Base-by-base conservation (phyloP, 1,139 yeast species). In the Yamadazyma oceani region DNA sequence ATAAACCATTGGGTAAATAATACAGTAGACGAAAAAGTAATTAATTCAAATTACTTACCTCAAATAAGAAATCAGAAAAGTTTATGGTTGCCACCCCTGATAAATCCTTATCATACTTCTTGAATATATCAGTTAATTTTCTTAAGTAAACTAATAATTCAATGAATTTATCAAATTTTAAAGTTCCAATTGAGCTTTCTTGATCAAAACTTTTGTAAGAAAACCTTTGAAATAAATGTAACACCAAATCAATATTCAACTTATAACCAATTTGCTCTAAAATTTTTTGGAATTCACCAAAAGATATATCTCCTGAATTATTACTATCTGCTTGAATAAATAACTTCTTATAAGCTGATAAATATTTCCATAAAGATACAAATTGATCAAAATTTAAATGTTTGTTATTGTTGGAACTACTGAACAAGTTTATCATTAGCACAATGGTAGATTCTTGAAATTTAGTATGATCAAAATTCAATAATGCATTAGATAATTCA, bases 161-260 rank as follows among this genome's bases (percentile, higher is more conserved):
- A 31, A 87, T 89, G 60, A 87, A 87, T 57, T 81, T 75, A 59
- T 88, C 96, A 58, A 87, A 88, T 45, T 85, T 81, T 57, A 87
- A 68, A 46, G 77, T 82, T 16, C 81, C 82, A 46, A 75, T 64
- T 5, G 57, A 44, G 14, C 58, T 56, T 31, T 52, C 54, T 48
- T 42, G 66, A 47, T 54, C 65, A 53, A 43, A 57, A 48, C 51
- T 71, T 59, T 64, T 66, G 41, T 58, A 53, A 26, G 83, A 73
- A 53, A 82, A 83, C 42, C 73, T 75, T 45, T 70, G 78, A 53
- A 82, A 84, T 39, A 83, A 63, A 54, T 76, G 80, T 39, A 78
- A 66, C 13, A 81, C 82, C 48, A 82, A 73, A 49, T 78, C 82
- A 24, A 78, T 73, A 39, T 82, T 78, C 38, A 84, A 62, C 39